Conservation (phyloP, 306 rosid genomes). For the Gynostemma pentaphyllum region DNA sequence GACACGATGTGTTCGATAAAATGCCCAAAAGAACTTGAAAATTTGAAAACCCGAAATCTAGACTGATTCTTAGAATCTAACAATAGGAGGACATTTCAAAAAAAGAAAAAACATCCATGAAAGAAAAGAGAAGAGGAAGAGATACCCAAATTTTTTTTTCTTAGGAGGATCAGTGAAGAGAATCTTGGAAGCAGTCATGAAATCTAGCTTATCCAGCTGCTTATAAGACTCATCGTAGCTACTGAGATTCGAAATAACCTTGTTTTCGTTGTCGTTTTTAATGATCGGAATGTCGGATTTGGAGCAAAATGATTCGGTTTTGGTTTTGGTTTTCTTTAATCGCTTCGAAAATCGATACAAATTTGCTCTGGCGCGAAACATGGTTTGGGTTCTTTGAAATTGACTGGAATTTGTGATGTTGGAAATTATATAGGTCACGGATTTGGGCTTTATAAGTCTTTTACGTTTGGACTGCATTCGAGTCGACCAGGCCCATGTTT, state of each 20-base stretch:
- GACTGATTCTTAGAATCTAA: background rate
- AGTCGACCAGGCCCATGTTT: too few species aligned
- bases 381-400: constrained; percentile 1
- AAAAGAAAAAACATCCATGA: background rate
- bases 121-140: background rate
- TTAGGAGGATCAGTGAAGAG: constrained; percentile 58
- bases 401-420: background rate
- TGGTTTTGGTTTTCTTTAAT: constrained; percentile 15
- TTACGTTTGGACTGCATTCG: too few species aligned
- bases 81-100: too few species aligned
- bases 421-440: background rate
- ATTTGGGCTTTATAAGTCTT: background rate
- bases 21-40: constrained; percentile 13
- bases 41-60: background rate
- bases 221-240: constrained; percentile 36
- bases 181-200: constrained; percentile 62
- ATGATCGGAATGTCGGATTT: background rate
- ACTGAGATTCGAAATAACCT: constrained; percentile 14
- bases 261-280: constrained; percentile 3
- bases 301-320: constrained; percentile 31
- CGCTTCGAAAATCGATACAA: constrained; percentile 26
- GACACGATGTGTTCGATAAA: constrained; percentile 23
- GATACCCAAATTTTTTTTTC: constrained; percentile 69
- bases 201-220: constrained; percentile 58
- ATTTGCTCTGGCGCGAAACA: constrained; percentile 38